Conservation (phyloP, 2,329 filamentous ascomycete species). For the Ophiostoma quercus region DNA sequence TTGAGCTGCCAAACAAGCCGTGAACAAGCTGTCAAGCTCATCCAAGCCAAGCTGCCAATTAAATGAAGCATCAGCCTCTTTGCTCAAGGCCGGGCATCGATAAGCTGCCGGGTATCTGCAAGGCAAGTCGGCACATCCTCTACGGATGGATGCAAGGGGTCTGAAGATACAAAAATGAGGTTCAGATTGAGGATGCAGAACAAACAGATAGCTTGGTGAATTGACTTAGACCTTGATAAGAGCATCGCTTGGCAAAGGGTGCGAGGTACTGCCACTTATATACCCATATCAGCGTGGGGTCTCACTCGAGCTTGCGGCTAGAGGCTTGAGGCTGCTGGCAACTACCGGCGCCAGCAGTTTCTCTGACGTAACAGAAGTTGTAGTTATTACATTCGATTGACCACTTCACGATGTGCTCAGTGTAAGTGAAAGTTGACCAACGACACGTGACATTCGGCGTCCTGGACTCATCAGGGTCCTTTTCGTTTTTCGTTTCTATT, state of each 20-base stretch:
- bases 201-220: background rate
- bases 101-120: slow-evolving; percentile 6
- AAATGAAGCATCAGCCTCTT: background rate
- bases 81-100: background rate
- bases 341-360: background rate
- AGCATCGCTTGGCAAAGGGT: background rate
- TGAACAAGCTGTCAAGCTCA: background rate
- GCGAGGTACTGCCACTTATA: background rate
- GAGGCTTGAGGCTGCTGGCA: background rate
- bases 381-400: background rate
- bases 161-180: background rate
- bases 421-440: no score
- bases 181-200: background rate
- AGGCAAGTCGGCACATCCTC: background rate
- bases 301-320: background rate
- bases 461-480: no score
- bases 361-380: background rate
- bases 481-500: no score
- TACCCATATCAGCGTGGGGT: background rate
- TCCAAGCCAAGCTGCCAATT: background rate
- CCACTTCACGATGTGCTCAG: no score
- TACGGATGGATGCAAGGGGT: background rate
- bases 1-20: background rate
- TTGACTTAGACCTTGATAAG: background rate
- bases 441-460: no score